These are phyloP conservation scores for Pinus albicaulis DNA, from an alignment of 75 land plant genomes.

Conservation along the genomic window DNA sequence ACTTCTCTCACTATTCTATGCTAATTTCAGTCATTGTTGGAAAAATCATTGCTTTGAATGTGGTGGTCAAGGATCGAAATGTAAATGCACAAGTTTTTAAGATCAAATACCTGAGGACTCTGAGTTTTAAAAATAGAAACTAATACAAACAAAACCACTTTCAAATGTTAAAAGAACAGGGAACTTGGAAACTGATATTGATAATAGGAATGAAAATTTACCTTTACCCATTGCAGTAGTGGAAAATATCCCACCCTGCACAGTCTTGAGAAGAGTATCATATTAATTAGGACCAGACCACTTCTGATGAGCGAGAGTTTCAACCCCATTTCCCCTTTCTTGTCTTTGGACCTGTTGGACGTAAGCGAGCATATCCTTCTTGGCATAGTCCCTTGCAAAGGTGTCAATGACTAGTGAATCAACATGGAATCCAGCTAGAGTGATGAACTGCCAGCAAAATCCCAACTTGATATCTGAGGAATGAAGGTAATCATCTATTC, in stretches of 20 bases:
- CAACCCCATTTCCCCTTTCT: conserved; percentile 78
- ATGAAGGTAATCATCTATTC: conserved; percentile 78
- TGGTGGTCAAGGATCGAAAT: neutral
- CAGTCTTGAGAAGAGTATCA: conserved; percentile 62
- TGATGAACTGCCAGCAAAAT: conserved; percentile 93
- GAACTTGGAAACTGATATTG: neutral
- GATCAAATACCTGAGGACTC: neutral
- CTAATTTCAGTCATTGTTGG: too few relatives aligned
- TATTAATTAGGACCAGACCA: conserved; percentile 96
- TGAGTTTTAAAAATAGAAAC: neutral
- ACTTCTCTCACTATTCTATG: too few relatives aligned
- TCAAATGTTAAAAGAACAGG: neutral
- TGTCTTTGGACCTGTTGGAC: conserved; percentile 90
- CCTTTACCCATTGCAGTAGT: conserved; percentile 94
- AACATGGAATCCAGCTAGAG: conserved; percentile 87
- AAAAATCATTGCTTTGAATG: too few relatives aligned
- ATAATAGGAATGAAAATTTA: neutral
- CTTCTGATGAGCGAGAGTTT: conserved; percentile 87
- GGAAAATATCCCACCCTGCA: conserved; percentile 83
- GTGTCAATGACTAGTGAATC: conserved; percentile 73
- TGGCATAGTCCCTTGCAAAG: conserved; percentile 72
- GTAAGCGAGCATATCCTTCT: conserved; percentile 87
- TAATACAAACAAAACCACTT: neutral
- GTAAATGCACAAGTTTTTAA: neutral
- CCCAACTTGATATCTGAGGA: conserved; percentile 73